Base-by-base conservation (phyloP, 495 filamentous ascomycete species). In the Apodospora peruviana region DNA sequence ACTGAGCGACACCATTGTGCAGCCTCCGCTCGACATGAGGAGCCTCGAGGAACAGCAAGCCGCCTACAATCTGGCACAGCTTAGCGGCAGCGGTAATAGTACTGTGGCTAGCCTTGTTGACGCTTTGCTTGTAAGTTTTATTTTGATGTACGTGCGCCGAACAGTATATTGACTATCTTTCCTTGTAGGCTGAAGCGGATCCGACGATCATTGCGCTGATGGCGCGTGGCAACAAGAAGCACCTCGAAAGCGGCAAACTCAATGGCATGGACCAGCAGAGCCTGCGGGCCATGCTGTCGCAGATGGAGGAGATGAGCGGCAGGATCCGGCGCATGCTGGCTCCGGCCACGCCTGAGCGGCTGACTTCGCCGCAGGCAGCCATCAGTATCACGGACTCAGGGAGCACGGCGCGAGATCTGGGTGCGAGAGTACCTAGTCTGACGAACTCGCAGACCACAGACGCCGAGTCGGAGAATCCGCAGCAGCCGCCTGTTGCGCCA, bases 51-150 rank as follows among this genome's bases (percentile, higher is more conserved):
- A 82, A 52, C 72, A 79, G 52, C 71, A 79, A 56, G 72, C 75
- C 21, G 82, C 77, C 0, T 66, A 82, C 38, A 79, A 74, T 50
- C 68, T 86, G n/a, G 64, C 72, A 4, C 67, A 76, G 41, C 61
- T 84, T 20, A 58, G 69, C 38, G 43, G 50, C 24, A 42, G 47
- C 32, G 62, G 60, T 1, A 47, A 49, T 10, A 58, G 62, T 24
- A 58, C 66, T 16, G 46, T 67, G 27, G 53, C 65, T 16, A 55
- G 65, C 22, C 60, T 77, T 19, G 52, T 69, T 37, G 58, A 72
- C 46, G 62, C 71, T 39, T 47, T 79, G 51, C 51, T 77, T 29
- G 72, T 75, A 63, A 48, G 73, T 69, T 27, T 39, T 17, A 22
- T 10, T 27, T 16, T 20, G n/a, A n/a, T n/a, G n/a, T 17, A 36